Base-by-base conservation (phyloP, 805 yeast species). In the Candida silvicultrix region DNA sequence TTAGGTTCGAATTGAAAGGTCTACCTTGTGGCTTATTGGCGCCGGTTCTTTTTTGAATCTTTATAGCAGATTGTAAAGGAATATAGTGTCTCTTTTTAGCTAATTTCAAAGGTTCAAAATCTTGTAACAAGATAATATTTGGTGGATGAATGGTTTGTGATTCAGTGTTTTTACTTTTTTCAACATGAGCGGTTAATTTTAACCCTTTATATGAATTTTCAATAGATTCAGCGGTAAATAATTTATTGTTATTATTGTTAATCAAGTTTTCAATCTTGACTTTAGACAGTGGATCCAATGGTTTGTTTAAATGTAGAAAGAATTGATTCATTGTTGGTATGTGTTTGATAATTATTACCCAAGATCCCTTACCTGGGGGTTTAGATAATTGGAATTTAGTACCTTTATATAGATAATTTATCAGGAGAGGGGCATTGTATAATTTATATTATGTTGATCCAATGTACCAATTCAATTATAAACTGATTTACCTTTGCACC, bases 31-130 rank as follows among this genome's bases (percentile, higher is more conserved):
- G 41, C 41, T 49, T 57, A 5, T 36, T 20, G 2, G 25, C 23
- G 2, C 37, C 42, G 4, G 37, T 38, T 41, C 45, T 49, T 43
- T 49, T 48, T 40, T 46, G 42, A 23, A 47, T 41, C 32, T 44
- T 46, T n/a, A 21, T 21, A 12, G 43, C 37, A 14, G 44, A 35
- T 40, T 40, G 41, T 23, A 34, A 37, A 18, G 53, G 42, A 22
- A 39, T 25, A 38, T 57, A 55, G 42, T 58, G 57, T 47, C 56
- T 55, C 56, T 55, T 59, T 45, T 57, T 58, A 1, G 63, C 62
- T n/a, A 59, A 47, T 38, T 49, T 49, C 9, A 59, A 43, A 4
- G 62, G 59, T 22, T 51, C 58, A 28, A 52, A 45, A 41, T 53
- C 45, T 14, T 45, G 37, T 31, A 58, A 48, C 28, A 42, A 45